A percentile compares a stretch with the other conserved stretches of the same genome.
Conservation (phyloP, 2,329 filamentous ascomycete genomes). For the Lachnellula arida region DNA sequence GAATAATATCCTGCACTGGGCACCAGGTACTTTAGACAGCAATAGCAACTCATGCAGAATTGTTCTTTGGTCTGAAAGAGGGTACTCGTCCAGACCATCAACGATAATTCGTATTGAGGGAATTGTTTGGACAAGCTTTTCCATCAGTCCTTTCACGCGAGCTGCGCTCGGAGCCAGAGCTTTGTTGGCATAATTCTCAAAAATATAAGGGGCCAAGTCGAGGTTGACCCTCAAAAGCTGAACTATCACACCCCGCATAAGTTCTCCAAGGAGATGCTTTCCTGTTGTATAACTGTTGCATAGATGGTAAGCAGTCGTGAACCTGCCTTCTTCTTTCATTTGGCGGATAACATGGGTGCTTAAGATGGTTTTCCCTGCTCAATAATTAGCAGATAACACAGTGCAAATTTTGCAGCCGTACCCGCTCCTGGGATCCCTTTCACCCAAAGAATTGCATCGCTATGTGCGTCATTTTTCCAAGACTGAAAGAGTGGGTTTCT, state of each 20-base stretch:
- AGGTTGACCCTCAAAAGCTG: slow-evolving; percentile 1
- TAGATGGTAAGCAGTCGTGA: slow-evolving; percentile 8
- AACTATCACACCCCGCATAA: slow-evolving; percentile 7
- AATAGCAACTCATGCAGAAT: slow-evolving; percentile 4
- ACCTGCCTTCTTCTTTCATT: slow-evolving; percentile 1
- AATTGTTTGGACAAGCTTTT: slow-evolving; percentile 4
- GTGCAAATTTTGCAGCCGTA: not conserved
- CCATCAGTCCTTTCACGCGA: not conserved
- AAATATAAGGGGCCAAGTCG: slow-evolving; percentile 3
- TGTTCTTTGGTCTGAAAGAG: not conserved
- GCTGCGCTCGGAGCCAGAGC: not conserved
- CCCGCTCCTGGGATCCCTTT: slow-evolving; percentile 17
- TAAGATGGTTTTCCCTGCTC: slow-evolving; percentile 10
- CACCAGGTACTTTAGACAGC: not conserved
- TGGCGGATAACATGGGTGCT: slow-evolving; percentile 5
- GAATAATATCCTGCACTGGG: slow-evolving; percentile 9
- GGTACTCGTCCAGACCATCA: slow-evolving; percentile 14
- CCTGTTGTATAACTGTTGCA: slow-evolving; percentile 9
- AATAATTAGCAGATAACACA: not conserved
- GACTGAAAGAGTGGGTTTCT: not conserved
- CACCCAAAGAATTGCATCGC: slow-evolving; percentile 10
- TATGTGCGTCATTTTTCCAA: slow-evolving; percentile 8
- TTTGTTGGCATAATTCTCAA: slow-evolving; percentile 8
- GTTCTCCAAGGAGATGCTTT: slow-evolving; percentile 4
- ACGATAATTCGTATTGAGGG: slow-evolving; percentile 3